Evolutionary conservation across 2,329 filamentous ascomycete species (phyloP).

Genomic region (Colletotrichum tropicicola): DNA sequence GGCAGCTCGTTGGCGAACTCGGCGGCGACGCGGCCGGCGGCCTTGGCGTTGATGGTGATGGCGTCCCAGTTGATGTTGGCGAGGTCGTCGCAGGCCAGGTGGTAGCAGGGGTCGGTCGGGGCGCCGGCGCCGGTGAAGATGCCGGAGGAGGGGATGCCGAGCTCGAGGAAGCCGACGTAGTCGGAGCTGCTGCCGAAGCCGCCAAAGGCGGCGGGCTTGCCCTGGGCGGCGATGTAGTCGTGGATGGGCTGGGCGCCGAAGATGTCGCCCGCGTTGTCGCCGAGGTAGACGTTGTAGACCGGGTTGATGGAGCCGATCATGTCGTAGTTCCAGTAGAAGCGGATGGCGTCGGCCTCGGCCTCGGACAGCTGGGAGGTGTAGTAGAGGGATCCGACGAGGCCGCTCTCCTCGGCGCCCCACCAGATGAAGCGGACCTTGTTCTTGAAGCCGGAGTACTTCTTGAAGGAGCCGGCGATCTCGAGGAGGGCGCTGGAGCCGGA

Average conservation of each 20-base stretch:
- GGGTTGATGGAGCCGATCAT: slow-evolving; percentile 67
- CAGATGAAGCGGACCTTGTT: slow-evolving; percentile 55
- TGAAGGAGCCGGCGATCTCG: slow-evolving; percentile 47
- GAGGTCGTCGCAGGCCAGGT: slow-evolving; percentile 49
- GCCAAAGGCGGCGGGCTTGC: slow-evolving; percentile 41
- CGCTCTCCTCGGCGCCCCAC: slow-evolving; percentile 54
- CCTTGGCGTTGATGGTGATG: slow-evolving; percentile 48
- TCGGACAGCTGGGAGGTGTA: slow-evolving; percentile 46
- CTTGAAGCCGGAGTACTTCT: slow-evolving; percentile 46
- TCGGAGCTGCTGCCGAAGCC: slow-evolving; percentile 48
- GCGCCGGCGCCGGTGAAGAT: slow-evolving; percentile 50
- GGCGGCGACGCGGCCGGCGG: slow-evolving; percentile 60
- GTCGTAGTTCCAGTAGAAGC: slow-evolving; percentile 76
- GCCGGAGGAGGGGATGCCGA: slow-evolving; percentile 49
- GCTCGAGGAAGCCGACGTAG: slow-evolving; percentile 50
- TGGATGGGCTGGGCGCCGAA: slow-evolving; percentile 44
- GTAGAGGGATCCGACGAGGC: slow-evolving; percentile 53
- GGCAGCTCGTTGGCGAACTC: slow-evolving; percentile 44
- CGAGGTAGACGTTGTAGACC: slow-evolving; percentile 49
- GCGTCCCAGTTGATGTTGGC: slow-evolving; percentile 52
- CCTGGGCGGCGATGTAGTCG: slow-evolving; percentile 46
- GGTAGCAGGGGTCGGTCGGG: slow-evolving; percentile 47
- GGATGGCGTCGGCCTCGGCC: slow-evolving; percentile 61
- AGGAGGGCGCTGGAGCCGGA: slow-evolving; percentile 48
- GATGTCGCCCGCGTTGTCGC: slow-evolving; percentile 46